Evolutionary conservation across 2,329 filamentous ascomycete genomes (phyloP).

Genomic region (Talaromyces rugulosus): DNA sequence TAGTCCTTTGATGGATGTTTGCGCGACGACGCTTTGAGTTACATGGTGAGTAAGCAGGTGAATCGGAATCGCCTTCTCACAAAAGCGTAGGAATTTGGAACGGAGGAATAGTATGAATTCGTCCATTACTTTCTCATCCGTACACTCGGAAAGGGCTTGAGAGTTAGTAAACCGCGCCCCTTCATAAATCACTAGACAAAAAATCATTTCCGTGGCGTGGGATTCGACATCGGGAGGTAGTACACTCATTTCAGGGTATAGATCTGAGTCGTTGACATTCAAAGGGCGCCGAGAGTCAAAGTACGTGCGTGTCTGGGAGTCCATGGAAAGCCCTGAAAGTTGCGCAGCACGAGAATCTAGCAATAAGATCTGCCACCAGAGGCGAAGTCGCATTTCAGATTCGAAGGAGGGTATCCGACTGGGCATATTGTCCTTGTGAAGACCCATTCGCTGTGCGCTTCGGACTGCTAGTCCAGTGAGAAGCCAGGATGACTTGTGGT

Average conservation of each 20-base stretch:
- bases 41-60: not conserved
- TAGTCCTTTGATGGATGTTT: not conserved
- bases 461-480: conserved; percentile 2
- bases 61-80: not conserved
- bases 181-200: not conserved
- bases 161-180: not conserved
- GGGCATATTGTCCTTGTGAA: not conserved
- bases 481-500: conserved; percentile 1
- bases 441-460: conserved; percentile 2
- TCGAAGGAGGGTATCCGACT: not conserved
- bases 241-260: not conserved
- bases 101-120: not conserved
- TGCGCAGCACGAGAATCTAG: conserved; percentile 1
- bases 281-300: not conserved
- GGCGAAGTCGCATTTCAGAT: conserved; percentile 1
- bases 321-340: not conserved
- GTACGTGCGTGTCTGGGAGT: not conserved
- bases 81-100: not conserved
- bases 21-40: not conserved
- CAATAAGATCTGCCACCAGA: conserved; percentile 6
- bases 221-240: not conserved
- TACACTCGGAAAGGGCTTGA: not conserved
- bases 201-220: not conserved
- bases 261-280: conserved; percentile 4
- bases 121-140: not conserved